phyloP scores from a whole-genome alignment of 129 eudicot species.

The Cynara cardunculus region DNA sequence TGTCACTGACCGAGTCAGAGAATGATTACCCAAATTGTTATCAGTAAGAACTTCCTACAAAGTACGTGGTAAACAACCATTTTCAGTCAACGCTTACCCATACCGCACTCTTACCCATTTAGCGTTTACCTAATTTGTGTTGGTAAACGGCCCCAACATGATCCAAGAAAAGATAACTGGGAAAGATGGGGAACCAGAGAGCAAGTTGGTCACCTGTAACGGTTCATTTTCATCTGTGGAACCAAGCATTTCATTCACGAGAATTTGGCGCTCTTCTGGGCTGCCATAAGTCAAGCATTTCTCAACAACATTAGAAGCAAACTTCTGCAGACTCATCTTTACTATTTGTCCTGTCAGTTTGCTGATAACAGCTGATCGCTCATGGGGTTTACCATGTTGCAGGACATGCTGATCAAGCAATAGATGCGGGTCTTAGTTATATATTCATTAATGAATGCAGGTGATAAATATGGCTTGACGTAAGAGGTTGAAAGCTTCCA shows the following conservation, averaged over 20 bases:
- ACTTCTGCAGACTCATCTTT: constrained; percentile 87
- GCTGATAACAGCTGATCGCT: constrained; percentile 60
- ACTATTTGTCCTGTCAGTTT: constrained; percentile 76
- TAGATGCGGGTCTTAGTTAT: neutral
- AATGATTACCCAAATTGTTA: too few species aligned
- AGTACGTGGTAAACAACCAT: too few species aligned
- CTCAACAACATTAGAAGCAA: constrained; percentile 90
- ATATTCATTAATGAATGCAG: neutral
- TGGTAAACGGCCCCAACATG: too few species aligned
- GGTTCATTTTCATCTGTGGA: constrained; percentile 80
- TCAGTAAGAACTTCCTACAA: too few species aligned
- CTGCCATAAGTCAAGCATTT: constrained; percentile 70
- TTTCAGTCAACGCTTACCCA: too few species aligned
- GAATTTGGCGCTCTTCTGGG: constrained; percentile 67
- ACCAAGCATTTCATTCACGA: constrained; percentile 82
- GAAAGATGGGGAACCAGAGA: neutral
- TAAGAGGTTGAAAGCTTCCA: neutral
- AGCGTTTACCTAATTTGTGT: too few species aligned
- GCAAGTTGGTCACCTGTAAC: constrained; percentile 43
- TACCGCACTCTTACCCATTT: too few species aligned
- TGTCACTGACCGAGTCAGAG: too few species aligned
- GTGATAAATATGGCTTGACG: neutral
- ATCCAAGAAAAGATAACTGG: too few species aligned
- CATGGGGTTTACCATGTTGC: constrained; percentile 76
- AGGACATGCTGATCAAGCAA: constrained; percentile 61